These are phyloP conservation scores for Hygrophorus pudorinus DNA, from an alignment of 768 basidiomycete genomes.

Conservation along the genomic window DNA sequence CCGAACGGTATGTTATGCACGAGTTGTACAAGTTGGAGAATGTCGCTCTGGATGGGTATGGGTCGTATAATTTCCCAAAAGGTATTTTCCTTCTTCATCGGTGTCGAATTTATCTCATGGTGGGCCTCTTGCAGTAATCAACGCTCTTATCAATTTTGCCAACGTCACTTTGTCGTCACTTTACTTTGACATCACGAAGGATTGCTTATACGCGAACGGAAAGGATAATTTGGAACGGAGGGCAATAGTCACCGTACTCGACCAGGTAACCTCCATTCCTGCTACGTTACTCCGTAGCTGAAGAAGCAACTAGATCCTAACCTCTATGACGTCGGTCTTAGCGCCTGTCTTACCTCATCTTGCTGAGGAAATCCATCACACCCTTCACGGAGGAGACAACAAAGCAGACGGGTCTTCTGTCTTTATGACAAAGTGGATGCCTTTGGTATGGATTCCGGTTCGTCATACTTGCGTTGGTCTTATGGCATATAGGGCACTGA, in stretches of 20 bases:
- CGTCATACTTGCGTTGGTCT: neutral
- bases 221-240: slow-evolving; percentile 42
- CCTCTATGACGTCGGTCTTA: slow-evolving; percentile 56
- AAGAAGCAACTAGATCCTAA: slow-evolving; percentile 42
- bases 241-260: slow-evolving; percentile 60
- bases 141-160: slow-evolving; percentile 63
- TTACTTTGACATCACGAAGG: slow-evolving; percentile 90
- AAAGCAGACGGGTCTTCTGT: slow-evolving; percentile 39
- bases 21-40: slow-evolving; percentile 68
- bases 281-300: neutral
- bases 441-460: slow-evolving; percentile 38
- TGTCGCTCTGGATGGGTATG: slow-evolving; percentile 58
- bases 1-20: slow-evolving; percentile 81
- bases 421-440: slow-evolving; percentile 63
- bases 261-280: slow-evolving; percentile 37
- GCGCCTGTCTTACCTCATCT: slow-evolving; percentile 87
- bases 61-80: slow-evolving; percentile 70
- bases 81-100: slow-evolving; percentile 33
- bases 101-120: neutral
- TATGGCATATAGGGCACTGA: slow-evolving; percentile 32
- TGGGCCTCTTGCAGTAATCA: slow-evolving; percentile 42
- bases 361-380: slow-evolving; percentile 75
- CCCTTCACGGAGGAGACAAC: slow-evolving; percentile 11
- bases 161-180: slow-evolving; percentile 81
- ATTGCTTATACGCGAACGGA: slow-evolving; percentile 72